phyloP scores from a whole-genome alignment of 331 rosid genomes.

The Saraca asoca region DNA sequence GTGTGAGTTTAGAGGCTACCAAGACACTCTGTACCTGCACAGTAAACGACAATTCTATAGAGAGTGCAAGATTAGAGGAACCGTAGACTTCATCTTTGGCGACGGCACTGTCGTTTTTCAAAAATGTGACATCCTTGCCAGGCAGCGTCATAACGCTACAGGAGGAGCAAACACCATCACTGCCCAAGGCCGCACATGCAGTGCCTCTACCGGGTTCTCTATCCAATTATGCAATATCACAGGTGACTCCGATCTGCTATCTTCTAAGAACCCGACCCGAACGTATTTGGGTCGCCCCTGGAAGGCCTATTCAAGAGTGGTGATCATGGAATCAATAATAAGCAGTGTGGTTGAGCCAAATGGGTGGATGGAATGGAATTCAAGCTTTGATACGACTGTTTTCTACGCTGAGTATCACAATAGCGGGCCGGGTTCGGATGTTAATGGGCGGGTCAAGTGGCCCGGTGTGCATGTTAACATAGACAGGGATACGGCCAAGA shows the following conservation, averaged over 20 bases:
- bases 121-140: background rate
- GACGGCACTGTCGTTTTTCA: background rate
- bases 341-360: background rate
- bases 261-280: background rate
- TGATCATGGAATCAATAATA: background rate
- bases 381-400: background rate
- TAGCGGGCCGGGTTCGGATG: background rate
- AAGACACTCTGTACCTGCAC: constrained; percentile 3
- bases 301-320: background rate
- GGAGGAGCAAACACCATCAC: background rate
- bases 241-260: background rate
- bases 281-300: constrained; percentile 18
- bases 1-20: constrained; percentile 4
- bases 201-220: background rate
- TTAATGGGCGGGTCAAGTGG: constrained; percentile 1
- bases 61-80: constrained; percentile 1
- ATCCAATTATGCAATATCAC: constrained; percentile 1
- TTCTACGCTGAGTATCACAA: background rate
- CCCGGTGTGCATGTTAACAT: background rate
- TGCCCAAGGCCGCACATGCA: background rate
- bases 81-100: constrained; percentile 7
- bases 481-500: background rate
- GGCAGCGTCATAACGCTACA: background rate
- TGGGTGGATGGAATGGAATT: background rate
- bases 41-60: background rate